A percentile compares a stretch with the other conserved stretches of the same genome.
phyloP scores from a whole-genome alignment of 2,329 filamentous ascomycete genomes.

The Thelonectria blattea region DNA sequence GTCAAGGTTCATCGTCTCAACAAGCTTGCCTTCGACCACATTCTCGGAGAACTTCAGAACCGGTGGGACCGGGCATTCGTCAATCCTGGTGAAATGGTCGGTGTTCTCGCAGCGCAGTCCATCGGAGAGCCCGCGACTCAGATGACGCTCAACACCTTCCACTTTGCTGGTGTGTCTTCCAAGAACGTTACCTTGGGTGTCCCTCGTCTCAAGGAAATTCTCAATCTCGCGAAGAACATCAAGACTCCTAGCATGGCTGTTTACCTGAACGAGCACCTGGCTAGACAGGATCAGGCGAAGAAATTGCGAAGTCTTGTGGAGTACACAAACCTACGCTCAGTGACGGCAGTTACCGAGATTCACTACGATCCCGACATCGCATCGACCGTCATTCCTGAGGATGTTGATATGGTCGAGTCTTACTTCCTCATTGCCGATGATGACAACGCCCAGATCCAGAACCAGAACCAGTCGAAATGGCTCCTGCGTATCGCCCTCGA shows the following conservation, averaged over 20 bases:
- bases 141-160: slow-evolving; percentile 99
- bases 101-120: slow-evolving; percentile 95
- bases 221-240: slow-evolving; percentile 97
- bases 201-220: slow-evolving; percentile 97
- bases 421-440: slow-evolving; percentile 96
- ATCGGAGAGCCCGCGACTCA: slow-evolving; percentile 98
- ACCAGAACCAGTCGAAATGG: slow-evolving; percentile 89
- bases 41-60: slow-evolving; percentile 88
- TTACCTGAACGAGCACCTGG: slow-evolving; percentile 71
- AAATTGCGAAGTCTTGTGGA: slow-evolving; percentile 87
- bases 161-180: slow-evolving; percentile 98
- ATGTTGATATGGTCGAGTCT: slow-evolving; percentile 93
- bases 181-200: slow-evolving; percentile 99
- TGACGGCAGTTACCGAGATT: slow-evolving; percentile 91
- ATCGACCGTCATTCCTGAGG: slow-evolving; percentile 82
- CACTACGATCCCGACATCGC: slow-evolving; percentile 96
- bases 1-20: slow-evolving; percentile 86
- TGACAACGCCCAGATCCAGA: slow-evolving; percentile 67
- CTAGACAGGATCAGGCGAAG: slow-evolving; percentile 82
- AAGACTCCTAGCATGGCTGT: slow-evolving; percentile 98
- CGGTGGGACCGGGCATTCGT: slow-evolving; percentile 87
- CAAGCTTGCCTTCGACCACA: slow-evolving; percentile 89
- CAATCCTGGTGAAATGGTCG: slow-evolving; percentile 97
- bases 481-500: slow-evolving; percentile 91
- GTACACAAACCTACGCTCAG: slow-evolving; percentile 90